Evolutionary conservation across 164 flowering plant species (phyloP).

Genomic region (Dillenia suffruticosa): DNA sequence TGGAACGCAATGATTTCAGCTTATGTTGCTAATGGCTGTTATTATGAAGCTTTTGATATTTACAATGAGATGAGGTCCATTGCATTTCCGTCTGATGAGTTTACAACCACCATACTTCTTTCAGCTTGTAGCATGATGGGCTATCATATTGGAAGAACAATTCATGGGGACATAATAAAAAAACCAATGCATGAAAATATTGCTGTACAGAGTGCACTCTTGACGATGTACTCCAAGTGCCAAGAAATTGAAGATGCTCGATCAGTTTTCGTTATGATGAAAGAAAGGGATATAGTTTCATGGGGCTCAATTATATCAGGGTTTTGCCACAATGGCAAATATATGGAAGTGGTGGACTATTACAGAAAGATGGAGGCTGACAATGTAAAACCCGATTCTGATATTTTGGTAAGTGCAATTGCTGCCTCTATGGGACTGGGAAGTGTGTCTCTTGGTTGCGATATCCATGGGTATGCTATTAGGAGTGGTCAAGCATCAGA

Average conservation of each 20-base stretch:
- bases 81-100: constrained; percentile 26
- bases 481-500: constrained; percentile 36
- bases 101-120: constrained; percentile 37
- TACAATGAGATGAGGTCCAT: constrained; percentile 30
- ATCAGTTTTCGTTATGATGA: constrained; percentile 27
- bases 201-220: constrained; percentile 41
- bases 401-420: constrained; percentile 32
- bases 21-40: constrained; percentile 23
- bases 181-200: constrained; percentile 27
- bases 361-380: constrained; percentile 27
- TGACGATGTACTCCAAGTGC: constrained; percentile 55
- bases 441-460: constrained; percentile 25
- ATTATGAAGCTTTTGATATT: constrained; percentile 31
- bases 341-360: constrained; percentile 29
- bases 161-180: constrained; percentile 51
- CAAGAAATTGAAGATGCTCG: constrained; percentile 33
- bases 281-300: constrained; percentile 38
- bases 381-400: constrained; percentile 41
- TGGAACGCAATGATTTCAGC: constrained; percentile 64
- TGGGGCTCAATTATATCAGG: constrained; percentile 61
- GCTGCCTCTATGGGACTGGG: constrained; percentile 34
- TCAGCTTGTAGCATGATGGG: constrained; percentile 31
- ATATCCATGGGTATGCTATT: constrained; percentile 39
- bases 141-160: constrained; percentile 35
- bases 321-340: constrained; percentile 32